These are phyloP conservation scores for Aspergillus pseudoglaucus DNA, from an alignment of 2,329 filamentous ascomycete genomes.

Conservation along the genomic window DNA sequence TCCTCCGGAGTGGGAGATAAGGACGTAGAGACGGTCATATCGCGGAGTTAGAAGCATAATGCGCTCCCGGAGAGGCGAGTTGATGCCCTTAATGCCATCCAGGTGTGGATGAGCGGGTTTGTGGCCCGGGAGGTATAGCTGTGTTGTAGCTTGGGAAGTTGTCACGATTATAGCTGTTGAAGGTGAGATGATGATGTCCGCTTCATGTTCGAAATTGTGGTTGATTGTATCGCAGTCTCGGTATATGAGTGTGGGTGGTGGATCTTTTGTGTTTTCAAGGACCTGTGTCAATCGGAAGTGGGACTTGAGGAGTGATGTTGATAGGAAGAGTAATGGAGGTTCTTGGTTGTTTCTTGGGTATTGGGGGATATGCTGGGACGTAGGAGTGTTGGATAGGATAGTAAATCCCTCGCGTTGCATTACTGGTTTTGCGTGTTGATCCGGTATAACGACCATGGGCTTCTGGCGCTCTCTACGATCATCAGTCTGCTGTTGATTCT, in stretches of 20 bases:
- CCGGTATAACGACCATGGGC: background rate
- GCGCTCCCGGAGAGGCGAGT: conserved; percentile 48
- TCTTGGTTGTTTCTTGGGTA: conserved; percentile 6
- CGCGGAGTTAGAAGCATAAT: conserved; percentile 49
- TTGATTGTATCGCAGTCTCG: conserved; percentile 14
- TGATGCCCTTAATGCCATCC: conserved; percentile 12
- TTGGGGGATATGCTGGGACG: conserved; percentile 13
- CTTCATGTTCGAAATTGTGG: conserved; percentile 14
- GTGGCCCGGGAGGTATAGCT: conserved; percentile 62
- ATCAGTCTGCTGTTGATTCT: background rate
- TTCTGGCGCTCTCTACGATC: background rate
- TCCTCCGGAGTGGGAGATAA: conserved; percentile 48
- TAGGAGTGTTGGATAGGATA: background rate
- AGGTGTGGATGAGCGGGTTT: conserved; percentile 14
- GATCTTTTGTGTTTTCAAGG: conserved; percentile 11
- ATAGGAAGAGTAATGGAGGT: conserved; percentile 20
- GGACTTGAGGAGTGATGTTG: conserved; percentile 18
- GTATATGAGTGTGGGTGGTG: conserved; percentile 17
- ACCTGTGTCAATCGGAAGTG: conserved; percentile 16
- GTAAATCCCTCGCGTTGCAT: background rate
- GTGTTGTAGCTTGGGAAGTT: conserved; percentile 64
- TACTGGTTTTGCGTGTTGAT: background rate
- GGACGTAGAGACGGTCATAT: conserved; percentile 62
- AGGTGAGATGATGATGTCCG: conserved; percentile 68
- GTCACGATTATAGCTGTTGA: conserved; percentile 63